Percentiles rank a stretch among this genome's conserved stretches.
Evolutionary conservation across 1,139 yeast species (phyloP).

Genomic region (Scheffersomyces quercinus): DNA sequence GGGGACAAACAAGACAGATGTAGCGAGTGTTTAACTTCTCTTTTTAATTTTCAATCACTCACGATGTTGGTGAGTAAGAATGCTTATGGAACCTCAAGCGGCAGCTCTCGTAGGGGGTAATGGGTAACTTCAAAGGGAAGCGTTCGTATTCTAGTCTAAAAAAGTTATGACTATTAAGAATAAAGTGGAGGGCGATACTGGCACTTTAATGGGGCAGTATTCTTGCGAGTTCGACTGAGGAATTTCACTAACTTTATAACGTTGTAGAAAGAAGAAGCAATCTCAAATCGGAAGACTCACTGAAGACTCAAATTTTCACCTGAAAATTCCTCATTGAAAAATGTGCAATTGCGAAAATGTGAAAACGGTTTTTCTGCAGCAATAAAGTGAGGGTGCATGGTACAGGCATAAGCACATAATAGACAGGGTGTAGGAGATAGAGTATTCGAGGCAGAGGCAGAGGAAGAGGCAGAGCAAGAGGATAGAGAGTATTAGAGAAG

Average conservation of each 20-base stretch:
- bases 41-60: constrained; percentile 22
- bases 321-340: background rate
- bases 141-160: constrained; percentile 5
- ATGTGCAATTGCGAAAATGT: background rate
- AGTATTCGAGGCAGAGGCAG: background rate
- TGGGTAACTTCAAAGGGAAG: constrained; percentile 5
- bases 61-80: constrained; percentile 30
- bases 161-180: constrained; percentile 1
- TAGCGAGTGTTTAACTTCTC: background rate
- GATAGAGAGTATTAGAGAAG: background rate
- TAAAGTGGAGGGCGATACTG: background rate
- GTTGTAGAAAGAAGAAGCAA: too few relatives aligned
- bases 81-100: constrained; percentile 42
- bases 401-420: background rate
- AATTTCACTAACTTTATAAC: background rate
- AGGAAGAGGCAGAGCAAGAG: background rate
- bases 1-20: constrained; percentile 16
- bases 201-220: constrained; percentile 1
- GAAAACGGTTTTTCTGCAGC: background rate
- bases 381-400: background rate
- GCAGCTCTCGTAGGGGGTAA: constrained; percentile 45
- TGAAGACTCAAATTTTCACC: background rate
- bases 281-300: too few relatives aligned
- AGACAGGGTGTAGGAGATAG: too few relatives aligned
- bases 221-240: background rate